Conservation (phyloP, 495 filamentous ascomycete species). For the Extremus antarcticus region DNA sequence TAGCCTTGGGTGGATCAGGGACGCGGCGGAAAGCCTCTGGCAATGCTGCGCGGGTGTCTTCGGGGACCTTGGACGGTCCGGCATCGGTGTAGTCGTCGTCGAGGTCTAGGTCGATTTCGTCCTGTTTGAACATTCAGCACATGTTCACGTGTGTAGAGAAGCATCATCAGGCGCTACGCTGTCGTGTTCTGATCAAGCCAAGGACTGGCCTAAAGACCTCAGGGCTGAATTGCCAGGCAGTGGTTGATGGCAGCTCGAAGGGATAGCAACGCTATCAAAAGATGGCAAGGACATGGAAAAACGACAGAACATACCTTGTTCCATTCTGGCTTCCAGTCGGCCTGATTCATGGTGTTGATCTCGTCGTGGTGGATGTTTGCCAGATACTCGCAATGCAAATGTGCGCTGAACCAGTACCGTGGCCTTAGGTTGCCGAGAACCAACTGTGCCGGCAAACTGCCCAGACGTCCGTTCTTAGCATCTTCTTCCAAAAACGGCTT, state of each 20-base stretch:
- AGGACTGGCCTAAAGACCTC: too few relatives aligned
- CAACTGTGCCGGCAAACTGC: constrained; percentile 63
- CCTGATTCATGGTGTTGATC: constrained; percentile 4
- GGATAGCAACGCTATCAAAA: not conserved
- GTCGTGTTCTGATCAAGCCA: too few relatives aligned
- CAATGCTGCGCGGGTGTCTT: constrained; percentile 31
- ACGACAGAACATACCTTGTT: not conserved
- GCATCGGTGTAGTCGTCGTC: constrained; percentile 20
- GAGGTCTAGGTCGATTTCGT: constrained; percentile 33
- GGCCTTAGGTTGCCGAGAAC: constrained; percentile 74
- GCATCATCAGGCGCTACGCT: too few relatives aligned
- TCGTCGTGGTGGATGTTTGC: constrained; percentile 58
- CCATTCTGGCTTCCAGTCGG: not conserved
- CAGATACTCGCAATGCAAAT: constrained; percentile 76
- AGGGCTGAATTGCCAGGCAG: not conserved
- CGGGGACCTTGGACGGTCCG: too few relatives aligned
- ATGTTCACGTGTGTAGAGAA: too few relatives aligned
- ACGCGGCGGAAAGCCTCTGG: constrained; percentile 51
- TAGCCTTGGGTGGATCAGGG: constrained; percentile 5
- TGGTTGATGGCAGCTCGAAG: not conserved
- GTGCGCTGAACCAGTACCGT: constrained; percentile 85
- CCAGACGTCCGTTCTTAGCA: constrained; percentile 58
- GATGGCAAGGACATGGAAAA: not conserved
- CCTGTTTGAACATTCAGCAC: constrained; percentile 7
- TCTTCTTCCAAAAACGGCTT: constrained; percentile 69